Evolutionary conservation across 148 eudicot species (phyloP), one percentile per base, ranked within the genome.

Genomic region (Chenopodium formosanum): DNA sequence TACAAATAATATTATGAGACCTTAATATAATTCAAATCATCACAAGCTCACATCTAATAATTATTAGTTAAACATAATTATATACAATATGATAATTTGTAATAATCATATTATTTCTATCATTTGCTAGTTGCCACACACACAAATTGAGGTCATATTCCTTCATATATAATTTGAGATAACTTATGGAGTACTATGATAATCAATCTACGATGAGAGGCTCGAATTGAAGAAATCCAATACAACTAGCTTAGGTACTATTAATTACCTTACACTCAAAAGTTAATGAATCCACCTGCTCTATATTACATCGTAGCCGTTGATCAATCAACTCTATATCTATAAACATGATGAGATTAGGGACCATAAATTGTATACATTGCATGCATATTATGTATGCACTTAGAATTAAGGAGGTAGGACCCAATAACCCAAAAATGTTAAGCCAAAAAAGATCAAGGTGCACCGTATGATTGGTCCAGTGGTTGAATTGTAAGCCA

Each of bases 401-500:
- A 78, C 48, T 79, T 31, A 6, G 67, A 79, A 70, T 50, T 73
- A 74, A 25, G 10, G 64, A 29, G 72, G 75, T 67, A 11, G 84
- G 84, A 19, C 81, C 81, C 52, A 40, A 5, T 40, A 40, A 5
- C 44, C 44, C 44, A 40, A 77, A 77, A 32, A 72, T 60, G 60
- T 29, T 53, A 37, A 40, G 76, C 77, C 50, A 29, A 78, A 78
- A 37, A 8, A 46, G 17, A 53, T 53, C 60, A 56, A 27, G 84
- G 58, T 50, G 78, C 67, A 68, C 75, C 79, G 52, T 50, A 79
- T 79, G 70, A 79, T 79, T 83, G 85, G 82, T 65, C 75, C 47
- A 79, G 20, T 74, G 82, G 86, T 47, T 56, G 52, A 52, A 83
- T 77, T 72, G 70, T 27, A 44, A 74, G 85, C 85, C 82, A 83